Conservation (phyloP, 306 rosid species). For the Medicago lupulina region DNA sequence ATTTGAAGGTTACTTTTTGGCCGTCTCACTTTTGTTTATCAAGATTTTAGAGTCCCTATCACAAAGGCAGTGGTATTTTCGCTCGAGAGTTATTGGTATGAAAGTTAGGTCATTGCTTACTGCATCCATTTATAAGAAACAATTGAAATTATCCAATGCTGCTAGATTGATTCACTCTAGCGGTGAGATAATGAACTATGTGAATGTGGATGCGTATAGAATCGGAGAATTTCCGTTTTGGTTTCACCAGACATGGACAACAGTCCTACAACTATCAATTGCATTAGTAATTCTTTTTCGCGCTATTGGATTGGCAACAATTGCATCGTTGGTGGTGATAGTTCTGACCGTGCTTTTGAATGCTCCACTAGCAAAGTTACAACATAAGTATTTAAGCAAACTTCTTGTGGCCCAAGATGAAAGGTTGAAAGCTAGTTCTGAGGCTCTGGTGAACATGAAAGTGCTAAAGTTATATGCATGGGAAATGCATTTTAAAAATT, state of each 20-base stretch:
- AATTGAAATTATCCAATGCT: too few species aligned
- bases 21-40: background rate
- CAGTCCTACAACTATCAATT: slow-evolving; percentile 9
- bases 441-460: slow-evolving; percentile 74
- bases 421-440: slow-evolving; percentile 63
- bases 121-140: too few species aligned
- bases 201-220: too few species aligned
- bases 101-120: too few species aligned
- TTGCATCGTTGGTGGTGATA: slow-evolving; percentile 69
- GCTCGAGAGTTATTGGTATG: too few species aligned
- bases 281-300: too few species aligned
- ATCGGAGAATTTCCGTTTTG: too few species aligned
- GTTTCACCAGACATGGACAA: slow-evolving; percentile 60
- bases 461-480: slow-evolving; percentile 76
- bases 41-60: background rate
- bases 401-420: slow-evolving; percentile 70
- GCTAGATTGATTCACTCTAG: too few species aligned
- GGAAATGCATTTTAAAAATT: slow-evolving; percentile 71
- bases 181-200: too few species aligned
- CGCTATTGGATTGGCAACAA: background rate
- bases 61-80: background rate
- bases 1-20: background rate
- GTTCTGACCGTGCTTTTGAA: slow-evolving; percentile 66
- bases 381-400: slow-evolving; percentile 61
- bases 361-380: slow-evolving; percentile 74